Conservation (phyloP, 305 asterid genomes). For the Solanum hybrid region DNA sequence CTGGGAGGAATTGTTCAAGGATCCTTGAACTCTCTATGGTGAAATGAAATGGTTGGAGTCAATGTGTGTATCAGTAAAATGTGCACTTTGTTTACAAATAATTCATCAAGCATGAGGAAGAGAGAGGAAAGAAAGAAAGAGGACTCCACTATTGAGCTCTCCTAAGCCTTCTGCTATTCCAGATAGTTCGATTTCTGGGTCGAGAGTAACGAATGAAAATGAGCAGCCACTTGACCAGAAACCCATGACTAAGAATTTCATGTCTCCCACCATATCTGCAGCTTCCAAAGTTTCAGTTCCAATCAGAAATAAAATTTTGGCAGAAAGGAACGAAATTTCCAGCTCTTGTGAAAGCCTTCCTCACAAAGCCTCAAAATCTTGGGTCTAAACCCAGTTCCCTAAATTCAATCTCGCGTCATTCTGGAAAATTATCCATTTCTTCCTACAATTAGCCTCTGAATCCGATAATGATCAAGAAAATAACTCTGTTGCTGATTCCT, state of each 20-base stretch:
- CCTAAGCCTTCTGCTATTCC: conserved; percentile 16
- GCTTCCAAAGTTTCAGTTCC: conserved; percentile 40
- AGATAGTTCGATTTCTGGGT: conserved; percentile 23
- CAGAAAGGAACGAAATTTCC: conserved; percentile 32
- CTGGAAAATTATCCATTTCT: conserved; percentile 3
- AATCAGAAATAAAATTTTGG: conserved; percentile 41
- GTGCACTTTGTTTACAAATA: neutral
- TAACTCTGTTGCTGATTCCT: conserved; percentile 14
- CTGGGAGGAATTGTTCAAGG: neutral
- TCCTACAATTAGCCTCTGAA: conserved; percentile 8
- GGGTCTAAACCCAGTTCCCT: conserved; percentile 4
- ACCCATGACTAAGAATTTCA: conserved; percentile 28
- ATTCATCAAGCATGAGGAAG: neutral
- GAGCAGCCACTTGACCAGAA: conserved; percentile 21
- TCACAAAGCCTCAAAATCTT: conserved; percentile 5
- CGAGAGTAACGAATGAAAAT: conserved; percentile 53
- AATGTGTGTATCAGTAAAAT: neutral
- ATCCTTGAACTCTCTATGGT: neutral
- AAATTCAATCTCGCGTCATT: neutral
- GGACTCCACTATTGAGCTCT: conserved; percentile 15
- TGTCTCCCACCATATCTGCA: conserved; percentile 53
- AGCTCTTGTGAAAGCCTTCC: conserved; percentile 8
- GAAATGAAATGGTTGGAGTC: neutral
- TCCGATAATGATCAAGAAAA: conserved; percentile 18
- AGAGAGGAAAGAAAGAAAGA: neutral